Evolutionary conservation across 2,329 filamentous ascomycete species (phyloP).

Genomic region (Aspergillus costaricaensis): DNA sequence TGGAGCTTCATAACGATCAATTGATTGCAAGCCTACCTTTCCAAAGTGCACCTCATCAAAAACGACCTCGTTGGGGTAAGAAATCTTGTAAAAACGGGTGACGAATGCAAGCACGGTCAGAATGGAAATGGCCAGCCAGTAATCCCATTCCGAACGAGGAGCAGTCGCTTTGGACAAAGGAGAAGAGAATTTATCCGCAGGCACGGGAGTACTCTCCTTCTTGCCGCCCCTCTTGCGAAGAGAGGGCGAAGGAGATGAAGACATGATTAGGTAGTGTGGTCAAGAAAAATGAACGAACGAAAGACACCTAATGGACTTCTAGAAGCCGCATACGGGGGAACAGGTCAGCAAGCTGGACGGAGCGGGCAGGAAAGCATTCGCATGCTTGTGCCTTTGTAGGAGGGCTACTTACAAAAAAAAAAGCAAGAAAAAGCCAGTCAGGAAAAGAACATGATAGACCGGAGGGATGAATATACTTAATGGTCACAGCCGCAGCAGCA

Average conservation of each 20-base stretch:
- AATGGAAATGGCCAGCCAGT: conserved; percentile 73
- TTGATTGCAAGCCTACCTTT: conserved; percentile 66
- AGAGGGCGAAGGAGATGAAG: conserved; percentile 36
- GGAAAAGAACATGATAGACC: conserved; percentile 21
- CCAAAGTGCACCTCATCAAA: conserved; percentile 99
- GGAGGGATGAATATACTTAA: conserved; percentile 1
- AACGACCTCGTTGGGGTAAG: conserved; percentile 92
- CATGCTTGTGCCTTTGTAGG: not conserved
- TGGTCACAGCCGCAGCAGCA: not conserved
- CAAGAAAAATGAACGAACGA: conserved; percentile 14
- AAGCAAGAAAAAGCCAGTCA: conserved; percentile 11
- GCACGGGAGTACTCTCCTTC: conserved; percentile 34
- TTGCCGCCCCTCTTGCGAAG: conserved; percentile 47
- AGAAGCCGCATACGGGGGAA: not conserved
- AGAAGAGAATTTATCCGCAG: conserved; percentile 27
- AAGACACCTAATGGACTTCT: conserved; percentile 16
- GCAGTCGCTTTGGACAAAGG: conserved; percentile 18
- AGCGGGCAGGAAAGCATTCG: conserved; percentile 9
- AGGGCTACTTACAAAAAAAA: conserved; percentile 2
- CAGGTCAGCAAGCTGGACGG: conserved; percentile 4
- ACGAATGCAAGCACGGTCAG: conserved; percentile 83
- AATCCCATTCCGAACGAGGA: conserved; percentile 69
- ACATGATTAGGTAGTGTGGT: conserved; percentile 31
- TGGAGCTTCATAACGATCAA: conserved; percentile 5
- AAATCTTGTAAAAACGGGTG: conserved; percentile 95